Evolutionary conservation across 2,329 filamentous ascomycete species (phyloP).

Genomic region (Stromatinia cepivora): DNA sequence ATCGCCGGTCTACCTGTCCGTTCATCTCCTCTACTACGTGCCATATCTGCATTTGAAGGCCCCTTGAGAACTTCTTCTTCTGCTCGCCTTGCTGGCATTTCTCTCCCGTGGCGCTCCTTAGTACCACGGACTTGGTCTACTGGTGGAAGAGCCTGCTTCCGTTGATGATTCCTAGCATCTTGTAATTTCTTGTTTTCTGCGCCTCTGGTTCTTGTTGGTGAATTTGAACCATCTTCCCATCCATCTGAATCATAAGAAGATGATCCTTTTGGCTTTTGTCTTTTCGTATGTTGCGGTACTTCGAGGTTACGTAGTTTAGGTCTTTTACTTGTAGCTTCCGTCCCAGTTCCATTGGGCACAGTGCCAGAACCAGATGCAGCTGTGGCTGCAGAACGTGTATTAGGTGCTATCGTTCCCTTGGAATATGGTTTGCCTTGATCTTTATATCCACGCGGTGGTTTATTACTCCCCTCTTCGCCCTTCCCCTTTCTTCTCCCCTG

Average conservation of each 20-base stretch:
- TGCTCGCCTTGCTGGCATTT: not conserved
- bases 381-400: not conserved
- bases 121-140: not conserved
- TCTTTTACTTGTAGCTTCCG: not conserved
- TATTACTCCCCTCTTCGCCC: not conserved
- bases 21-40: not conserved
- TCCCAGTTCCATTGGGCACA: not conserved
- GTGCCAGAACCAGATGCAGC: not conserved
- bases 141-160: not conserved
- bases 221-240: not conserved
- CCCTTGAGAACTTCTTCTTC: not conserved
- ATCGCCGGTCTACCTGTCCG: not conserved
- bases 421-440: not conserved
- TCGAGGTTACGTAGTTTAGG: conserved; percentile 2
- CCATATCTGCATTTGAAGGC: not conserved
- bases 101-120: not conserved
- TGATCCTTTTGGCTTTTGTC: not conserved
- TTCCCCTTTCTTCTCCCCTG: not conserved
- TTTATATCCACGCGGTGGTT: not conserved
- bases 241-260: not conserved
- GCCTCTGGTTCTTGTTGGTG: not conserved
- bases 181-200: not conserved
- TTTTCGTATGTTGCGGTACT: not conserved
- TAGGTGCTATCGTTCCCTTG: not conserved
- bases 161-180: not conserved